Conservation (phyloP, 768 basidiomycete species). For the Mycena albidolilacea region DNA sequence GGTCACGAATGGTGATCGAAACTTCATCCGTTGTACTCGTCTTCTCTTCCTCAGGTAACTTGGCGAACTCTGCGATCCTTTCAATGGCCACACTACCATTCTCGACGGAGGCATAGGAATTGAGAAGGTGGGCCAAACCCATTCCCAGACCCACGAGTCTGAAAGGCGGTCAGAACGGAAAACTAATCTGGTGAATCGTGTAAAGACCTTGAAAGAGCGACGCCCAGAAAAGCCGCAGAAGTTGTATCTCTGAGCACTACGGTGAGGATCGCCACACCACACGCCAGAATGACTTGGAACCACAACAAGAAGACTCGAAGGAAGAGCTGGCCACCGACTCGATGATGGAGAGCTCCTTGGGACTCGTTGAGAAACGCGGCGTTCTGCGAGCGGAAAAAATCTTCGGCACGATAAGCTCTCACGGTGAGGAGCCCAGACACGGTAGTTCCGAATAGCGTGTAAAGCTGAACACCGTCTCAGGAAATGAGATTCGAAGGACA, state of each 20-base stretch:
- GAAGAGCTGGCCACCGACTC: constrained; percentile 25
- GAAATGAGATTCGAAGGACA: neutral
- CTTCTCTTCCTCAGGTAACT: constrained; percentile 28
- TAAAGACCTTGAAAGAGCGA: constrained; percentile 25
- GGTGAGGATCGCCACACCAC: constrained; percentile 23
- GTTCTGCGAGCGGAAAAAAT: constrained; percentile 27
- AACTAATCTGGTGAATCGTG: neutral
- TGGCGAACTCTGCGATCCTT: constrained; percentile 31
- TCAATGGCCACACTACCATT: constrained; percentile 30
- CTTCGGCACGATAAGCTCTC: constrained; percentile 19
- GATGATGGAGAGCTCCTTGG: constrained; percentile 32
- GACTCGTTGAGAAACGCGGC: constrained; percentile 28
- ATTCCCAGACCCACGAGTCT: constrained; percentile 27
- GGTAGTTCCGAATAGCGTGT: constrained; percentile 31
- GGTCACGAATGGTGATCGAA: neutral
- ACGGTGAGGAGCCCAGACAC: constrained; percentile 30
- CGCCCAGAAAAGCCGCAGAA: constrained; percentile 27
- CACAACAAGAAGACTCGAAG: constrained; percentile 32
- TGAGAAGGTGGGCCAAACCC: constrained; percentile 7
- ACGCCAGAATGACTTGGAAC: constrained; percentile 32
- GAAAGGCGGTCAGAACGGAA: neutral
- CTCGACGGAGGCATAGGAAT: constrained; percentile 26
- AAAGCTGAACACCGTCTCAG: constrained; percentile 15
- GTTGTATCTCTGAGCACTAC: constrained; percentile 24
- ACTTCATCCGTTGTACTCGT: neutral